Evolutionary conservation across 768 basidiomycete species (phyloP), one percentile per base, ranked within the genome.

Genomic region (Collybia sordida): DNA sequence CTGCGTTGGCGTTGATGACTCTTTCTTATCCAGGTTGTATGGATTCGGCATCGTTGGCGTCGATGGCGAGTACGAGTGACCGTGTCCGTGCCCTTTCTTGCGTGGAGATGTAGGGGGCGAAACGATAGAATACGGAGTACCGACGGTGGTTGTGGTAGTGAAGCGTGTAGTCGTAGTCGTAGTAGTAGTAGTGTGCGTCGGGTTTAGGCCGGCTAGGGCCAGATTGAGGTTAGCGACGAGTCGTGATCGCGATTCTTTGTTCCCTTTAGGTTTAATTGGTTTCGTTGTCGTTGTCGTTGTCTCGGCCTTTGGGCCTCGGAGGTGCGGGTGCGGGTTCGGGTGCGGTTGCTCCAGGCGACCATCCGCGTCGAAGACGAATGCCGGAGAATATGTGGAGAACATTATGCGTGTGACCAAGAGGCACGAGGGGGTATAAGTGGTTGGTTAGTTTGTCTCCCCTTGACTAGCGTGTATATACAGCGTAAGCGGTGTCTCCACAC

Each of bases 151-250:
- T 15, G 35, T 24, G 45, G 36, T 23, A 28, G 25, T 46, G 38
- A 9, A 12, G 11, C n/a, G 25, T 3, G 39, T n/a, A 6, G 39
- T n/a, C 37, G 37, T 39, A 18, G 23, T n/a, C 40, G 14, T 35
- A n/a, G 21, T 15, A 6, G 17, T 22, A 8, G 25, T 40, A 25
- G 19, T 36, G 6, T 34, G 34, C 5, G 49, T 23, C 12, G 57
- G 42, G 23, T 40, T 40, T 19, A 50, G 22, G 22, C 43, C 31
- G 17, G 22, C 31, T 2, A 50, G 27, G 18, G 47, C 28, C 38
- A 49, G 22, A 40, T 50, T 47, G 24, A 50, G 51, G 38, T 54
- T 50, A 47, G 43, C 47, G 24, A 53, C 43, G n/a, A 51, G 12
- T 3, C 11, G 17, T 25, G 45, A 44, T 3, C 11, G 17, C 25